phyloP scores from a whole-genome alignment of 257 asterid species.

The Plectranthus barbatus region DNA sequence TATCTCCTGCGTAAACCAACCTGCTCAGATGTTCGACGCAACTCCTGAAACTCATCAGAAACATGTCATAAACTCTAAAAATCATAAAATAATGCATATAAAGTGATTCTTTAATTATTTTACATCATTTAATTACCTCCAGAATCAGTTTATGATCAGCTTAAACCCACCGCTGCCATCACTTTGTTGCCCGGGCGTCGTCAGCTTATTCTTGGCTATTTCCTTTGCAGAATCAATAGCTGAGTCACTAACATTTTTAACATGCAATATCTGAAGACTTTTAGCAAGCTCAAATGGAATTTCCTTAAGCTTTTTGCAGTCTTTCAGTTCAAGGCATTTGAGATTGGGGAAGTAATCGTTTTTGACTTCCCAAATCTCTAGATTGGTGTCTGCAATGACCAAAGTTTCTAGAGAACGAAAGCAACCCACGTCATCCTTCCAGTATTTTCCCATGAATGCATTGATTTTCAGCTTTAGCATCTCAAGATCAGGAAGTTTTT shows the following conservation, averaged over 20 bases:
- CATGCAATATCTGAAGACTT: constrained; percentile 19
- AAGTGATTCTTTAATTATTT: too few relatives aligned
- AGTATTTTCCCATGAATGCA: constrained; percentile 13
- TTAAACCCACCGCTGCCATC: not conserved
- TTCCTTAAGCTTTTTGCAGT: constrained; percentile 13
- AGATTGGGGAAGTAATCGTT: not conserved
- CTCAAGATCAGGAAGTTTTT: constrained; percentile 5
- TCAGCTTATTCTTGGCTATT: not conserved
- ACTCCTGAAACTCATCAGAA: too few relatives aligned
- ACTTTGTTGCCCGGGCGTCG: not conserved
- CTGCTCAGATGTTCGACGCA: too few relatives aligned
- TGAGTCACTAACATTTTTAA: not conserved
- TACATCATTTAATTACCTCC: too few relatives aligned
- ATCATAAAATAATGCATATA: too few relatives aligned
- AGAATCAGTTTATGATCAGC: not conserved
- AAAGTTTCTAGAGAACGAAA: constrained; percentile 3
- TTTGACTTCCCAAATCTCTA: not conserved
- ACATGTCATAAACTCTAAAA: too few relatives aligned
- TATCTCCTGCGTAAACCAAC: too few relatives aligned
- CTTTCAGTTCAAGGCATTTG: too few relatives aligned
- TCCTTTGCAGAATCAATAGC: not conserved
- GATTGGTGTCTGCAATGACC: not conserved
- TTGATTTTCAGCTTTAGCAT: constrained; percentile 18
- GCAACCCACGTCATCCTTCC: not conserved
- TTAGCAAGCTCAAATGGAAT: constrained; percentile 10